These are phyloP conservation scores for Rhodotorula mucilaginosa DNA, from an alignment of 1,284 basidiomycete species.

Conservation along the genomic window DNA sequence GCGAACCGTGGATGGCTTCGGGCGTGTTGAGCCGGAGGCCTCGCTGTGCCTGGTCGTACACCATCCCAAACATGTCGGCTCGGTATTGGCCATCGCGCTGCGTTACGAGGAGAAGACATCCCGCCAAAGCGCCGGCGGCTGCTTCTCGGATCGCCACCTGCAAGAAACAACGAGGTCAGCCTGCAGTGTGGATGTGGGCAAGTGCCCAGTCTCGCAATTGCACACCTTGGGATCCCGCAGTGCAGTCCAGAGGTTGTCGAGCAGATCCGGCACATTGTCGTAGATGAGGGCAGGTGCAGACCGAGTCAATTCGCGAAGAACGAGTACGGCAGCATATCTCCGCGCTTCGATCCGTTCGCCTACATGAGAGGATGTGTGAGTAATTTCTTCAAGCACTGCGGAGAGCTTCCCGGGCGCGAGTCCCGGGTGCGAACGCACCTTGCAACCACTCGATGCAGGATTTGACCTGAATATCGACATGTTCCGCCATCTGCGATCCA, in stretches of 20 bases:
- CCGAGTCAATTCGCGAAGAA: slow-evolving; percentile 83
- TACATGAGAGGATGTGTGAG: not conserved
- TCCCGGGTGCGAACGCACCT: slow-evolving; percentile 22
- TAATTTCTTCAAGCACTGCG: accelerated
- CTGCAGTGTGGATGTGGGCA: too few relatives aligned
- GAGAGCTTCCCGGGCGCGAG: too few relatives aligned
- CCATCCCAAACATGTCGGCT: slow-evolving; percentile 62
- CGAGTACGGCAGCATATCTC: slow-evolving; percentile 78
- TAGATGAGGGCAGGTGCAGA: slow-evolving; percentile 75
- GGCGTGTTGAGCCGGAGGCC: slow-evolving; percentile 73
- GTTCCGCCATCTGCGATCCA: slow-evolving; percentile 44
- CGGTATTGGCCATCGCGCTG: slow-evolving; percentile 49
- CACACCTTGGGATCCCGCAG: slow-evolving; percentile 65
- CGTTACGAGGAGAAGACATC: slow-evolving; percentile 60
- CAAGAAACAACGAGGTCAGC: slow-evolving; percentile 48
- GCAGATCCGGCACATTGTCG: slow-evolving; percentile 76
- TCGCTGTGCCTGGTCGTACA: slow-evolving; percentile 82
- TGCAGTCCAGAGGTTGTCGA: slow-evolving; percentile 86
- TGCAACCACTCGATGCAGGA: slow-evolving; percentile 48
- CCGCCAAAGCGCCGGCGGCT: slow-evolving; percentile 82
- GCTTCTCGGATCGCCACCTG: slow-evolving; percentile 67
- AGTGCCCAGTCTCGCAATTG: too few relatives aligned
- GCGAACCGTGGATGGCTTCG: slow-evolving; percentile 87
- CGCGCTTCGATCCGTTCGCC: slow-evolving; percentile 58
- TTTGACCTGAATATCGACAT: slow-evolving; percentile 47